Percentiles rank a stretch among this genome's conserved stretches.
phyloP scores from a whole-genome alignment of 176 grass and related monocot species.

The Zea mays region Zm-B73-REFERENCE-NAM-5.0 NC_050102.1:42950501-42951000 shows the following conservation, averaged over 20 bases:
- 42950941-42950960: conserved; percentile 4
- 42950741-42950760: neutral
- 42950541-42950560: neutral
- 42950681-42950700: neutral
- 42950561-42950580: neutral
- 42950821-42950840: too few relatives aligned
- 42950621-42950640: neutral
- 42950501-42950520: neutral
- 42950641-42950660: neutral
- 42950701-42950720: neutral
- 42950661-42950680: neutral
- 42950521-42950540: neutral
- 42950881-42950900: too few relatives aligned
- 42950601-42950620: conserved; percentile 7
- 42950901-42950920: neutral
- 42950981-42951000: neutral
- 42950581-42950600: neutral
- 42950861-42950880: too few relatives aligned
- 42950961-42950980: neutral
- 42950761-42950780: neutral
- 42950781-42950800: too few relatives aligned
- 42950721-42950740: neutral
- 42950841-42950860: too few relatives aligned
- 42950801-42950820: too few relatives aligned
- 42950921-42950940: conserved; percentile 9